Percentiles rank a stretch among this genome's conserved stretches.
Evolutionary conservation across 2,329 filamentous ascomycete genomes (phyloP).

Genomic region (Emericellopsis cladophorae): DNA sequence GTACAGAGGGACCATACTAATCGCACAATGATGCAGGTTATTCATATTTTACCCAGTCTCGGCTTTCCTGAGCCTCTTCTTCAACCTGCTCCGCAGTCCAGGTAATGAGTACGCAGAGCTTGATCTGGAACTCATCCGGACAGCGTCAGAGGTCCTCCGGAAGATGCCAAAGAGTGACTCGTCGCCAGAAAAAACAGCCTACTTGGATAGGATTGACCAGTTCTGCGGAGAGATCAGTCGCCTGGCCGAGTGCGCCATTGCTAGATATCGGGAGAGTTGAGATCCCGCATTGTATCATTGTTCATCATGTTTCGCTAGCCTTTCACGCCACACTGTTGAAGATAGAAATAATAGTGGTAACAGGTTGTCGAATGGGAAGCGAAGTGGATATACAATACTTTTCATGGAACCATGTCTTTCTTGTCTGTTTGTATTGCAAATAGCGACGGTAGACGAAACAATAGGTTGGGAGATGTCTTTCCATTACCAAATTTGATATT

Average conservation of each 20-base stretch:
- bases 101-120: slow-evolving; percentile 23
- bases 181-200: slow-evolving; percentile 20
- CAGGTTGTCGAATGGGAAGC: too few relatives aligned
- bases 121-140: slow-evolving; percentile 32
- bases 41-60: slow-evolving; percentile 43
- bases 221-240: slow-evolving; percentile 30
- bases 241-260: slow-evolving; percentile 23
- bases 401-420: too few relatives aligned
- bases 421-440: too few relatives aligned
- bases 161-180: slow-evolving; percentile 17
- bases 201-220: slow-evolving; percentile 25
- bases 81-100: slow-evolving; percentile 37
- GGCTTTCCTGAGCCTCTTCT: slow-evolving; percentile 40
- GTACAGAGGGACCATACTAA: not conserved
- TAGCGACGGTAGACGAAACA: too few relatives aligned
- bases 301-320: too few relatives aligned
- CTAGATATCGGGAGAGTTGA: too few relatives aligned
- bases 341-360: too few relatives aligned
- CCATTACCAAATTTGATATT: too few relatives aligned
- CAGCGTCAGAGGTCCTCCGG: slow-evolving; percentile 28
- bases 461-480: too few relatives aligned
- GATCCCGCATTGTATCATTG: too few relatives aligned
- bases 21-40: slow-evolving; percentile 21
- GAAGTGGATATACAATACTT: too few relatives aligned
- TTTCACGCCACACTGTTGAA: too few relatives aligned